Base-by-base conservation (phyloP, 371 early-diverging fungal species). In the Mucor ambiguus region DNA sequence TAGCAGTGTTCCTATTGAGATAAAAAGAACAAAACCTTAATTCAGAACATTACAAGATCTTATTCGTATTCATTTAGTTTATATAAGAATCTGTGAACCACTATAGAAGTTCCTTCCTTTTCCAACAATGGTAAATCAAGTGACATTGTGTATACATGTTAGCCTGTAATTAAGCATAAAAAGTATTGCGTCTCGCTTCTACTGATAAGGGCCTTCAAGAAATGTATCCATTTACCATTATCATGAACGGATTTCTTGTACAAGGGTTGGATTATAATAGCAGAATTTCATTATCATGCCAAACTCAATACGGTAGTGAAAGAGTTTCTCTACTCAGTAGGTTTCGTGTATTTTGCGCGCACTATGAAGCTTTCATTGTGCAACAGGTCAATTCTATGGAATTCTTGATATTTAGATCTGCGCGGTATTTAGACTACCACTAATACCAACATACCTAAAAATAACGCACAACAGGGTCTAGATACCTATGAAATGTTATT, bases 281-380 rank as follows among this genome's bases (percentile, higher is more conserved):
- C 52, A 52, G 52, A 52, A 52, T 52, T 14, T 52, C 26, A 14
- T 52, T 52, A 28, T 52, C 46, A 46, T 22, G 46, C 46, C 46
- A 46, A 46, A 24, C 46, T 46, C 22, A 46, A 46, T 22, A 46
- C 20, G 22, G 46, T 6, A 41, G 18, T 41, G 18, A 46, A 46
- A 46, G 10, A 3, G 8, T 22, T 22, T 46, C 22, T 20, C 3
- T 22, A 46, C 46, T 22, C 46, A 46, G 46, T 46, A 41, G 18
- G 41, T 46, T 46, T 46, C 18, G 46, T 46, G 22, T 46, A 20
- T 46, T 46, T 41, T 41, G 41, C 41, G 41, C 41, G 46, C 46
- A 11, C 46, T 22, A 46, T 22, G 22, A 46, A 46, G 46, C 46
- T 8, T 22, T 46, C 8, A 11, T 52, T 52, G 52, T 52, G 28